A percentile compares a stretch with the other conserved stretches of the same genome.
Evolutionary conservation across 2,329 filamentous ascomycete species (phyloP).

Genomic region (Aspergillus cejpii): DNA sequence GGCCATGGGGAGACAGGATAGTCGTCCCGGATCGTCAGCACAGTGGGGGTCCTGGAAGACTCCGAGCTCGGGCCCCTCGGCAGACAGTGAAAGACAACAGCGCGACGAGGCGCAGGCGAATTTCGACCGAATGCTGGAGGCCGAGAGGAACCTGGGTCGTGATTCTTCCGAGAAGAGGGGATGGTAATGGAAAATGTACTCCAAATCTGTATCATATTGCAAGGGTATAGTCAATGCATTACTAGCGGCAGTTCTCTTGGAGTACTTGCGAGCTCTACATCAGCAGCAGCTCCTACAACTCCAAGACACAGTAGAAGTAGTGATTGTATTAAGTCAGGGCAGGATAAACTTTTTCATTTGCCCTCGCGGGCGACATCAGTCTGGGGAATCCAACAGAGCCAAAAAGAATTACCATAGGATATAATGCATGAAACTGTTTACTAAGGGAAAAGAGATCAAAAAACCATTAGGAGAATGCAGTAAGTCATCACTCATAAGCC

Average conservation of each 20-base stretch:
- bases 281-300: no score
- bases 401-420: background rate
- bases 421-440: no score
- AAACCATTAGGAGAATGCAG: no score
- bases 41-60: conserved; percentile 2
- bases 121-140: conserved; percentile 41
- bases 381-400: conserved; percentile 9
- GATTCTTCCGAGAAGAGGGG: conserved; percentile 13
- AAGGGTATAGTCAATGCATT: no score
- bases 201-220: no score
- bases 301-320: no score
- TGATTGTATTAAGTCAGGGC: no score
- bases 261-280: background rate
- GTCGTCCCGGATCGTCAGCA: background rate
- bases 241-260: no score
- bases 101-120: conserved; percentile 39
- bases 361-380: conserved; percentile 9
- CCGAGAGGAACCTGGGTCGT: conserved; percentile 29
- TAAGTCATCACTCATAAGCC: background rate
- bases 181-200: conserved; percentile 12
- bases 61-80: background rate
- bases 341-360: conserved; percentile 8
- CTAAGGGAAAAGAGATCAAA: no score
- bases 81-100: conserved; percentile 21
- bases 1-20: background rate